Evolutionary conservation across 2,329 filamentous ascomycete genomes (phyloP), one percentile per base, ranked within the genome.

Genomic region (Bipolaris bicolor): DNA sequence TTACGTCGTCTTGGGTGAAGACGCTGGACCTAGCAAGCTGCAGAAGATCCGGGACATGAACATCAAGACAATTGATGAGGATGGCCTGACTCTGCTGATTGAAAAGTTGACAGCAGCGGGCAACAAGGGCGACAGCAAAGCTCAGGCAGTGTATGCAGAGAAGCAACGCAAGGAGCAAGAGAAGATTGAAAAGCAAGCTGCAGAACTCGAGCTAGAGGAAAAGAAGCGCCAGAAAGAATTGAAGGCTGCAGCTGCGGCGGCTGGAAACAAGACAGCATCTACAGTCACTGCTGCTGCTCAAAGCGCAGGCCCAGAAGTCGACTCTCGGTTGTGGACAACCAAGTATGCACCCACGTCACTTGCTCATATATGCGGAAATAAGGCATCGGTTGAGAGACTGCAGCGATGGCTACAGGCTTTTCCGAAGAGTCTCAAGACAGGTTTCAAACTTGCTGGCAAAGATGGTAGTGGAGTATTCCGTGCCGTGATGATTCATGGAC

Each of bases 361-460:
- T 41, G 89, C 80, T 56, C 93, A 97, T 73, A 97, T 99, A 46
- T 98, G 94, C 74, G 95, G 95, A 62, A 99, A 99, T 79, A 98
- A 98, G 76, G 83, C 80, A 1, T 86, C 89, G 29, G 94, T 99
- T 1, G 93, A 98, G 72, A 96, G 90, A 73, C 88, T 99, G 10
- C 91, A 96, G 71, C 83, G 80, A 26, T 99, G 95, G 95, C 82
- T 99, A 51, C 87, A 87, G 55, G 88, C 88, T 62, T 99, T 94
- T 87, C 86, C 86, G 18, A 90, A 90, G 73, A 87, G 86, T 53
- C 89, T 91, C 55, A 92, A 90, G 72, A 89, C 86, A 58, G 83
- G 90, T 49, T 99, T 99, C 77, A 89, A 92, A 73, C 86, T 88
- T 68, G 86, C 88, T 57, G 95, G 95, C 0, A 84, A 90, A 9